Conservation (phyloP, 78 protist genomes). For the Parvularia atlantis region DNA sequence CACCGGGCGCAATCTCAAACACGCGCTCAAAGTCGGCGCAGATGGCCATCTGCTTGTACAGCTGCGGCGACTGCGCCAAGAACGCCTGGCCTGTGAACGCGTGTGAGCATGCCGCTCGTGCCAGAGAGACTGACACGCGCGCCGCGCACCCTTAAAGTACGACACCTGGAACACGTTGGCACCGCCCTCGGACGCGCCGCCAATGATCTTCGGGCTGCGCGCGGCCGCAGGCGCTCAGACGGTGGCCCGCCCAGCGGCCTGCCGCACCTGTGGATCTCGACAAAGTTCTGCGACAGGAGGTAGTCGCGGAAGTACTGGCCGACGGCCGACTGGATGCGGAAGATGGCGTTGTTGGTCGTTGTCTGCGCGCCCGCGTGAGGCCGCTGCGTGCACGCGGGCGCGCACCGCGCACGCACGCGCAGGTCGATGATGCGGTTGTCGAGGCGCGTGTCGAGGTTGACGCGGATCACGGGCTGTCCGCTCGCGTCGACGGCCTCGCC, state of each 20-base stretch:
- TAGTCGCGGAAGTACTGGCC: constrained; percentile 34
- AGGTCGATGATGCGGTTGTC: constrained; percentile 83
- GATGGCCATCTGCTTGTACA: constrained; percentile 98
- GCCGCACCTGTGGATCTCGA: constrained; percentile 94
- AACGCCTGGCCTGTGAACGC: constrained; percentile 31
- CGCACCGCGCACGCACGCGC: constrained; percentile 49
- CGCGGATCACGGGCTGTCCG: constrained; percentile 24
- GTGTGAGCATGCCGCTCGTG: no score
- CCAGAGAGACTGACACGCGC: not conserved
- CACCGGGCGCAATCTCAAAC: constrained; percentile 93
- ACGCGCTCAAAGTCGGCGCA: constrained; percentile 87
- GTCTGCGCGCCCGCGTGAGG: constrained; percentile 22
- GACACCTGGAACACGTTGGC: constrained; percentile 85
- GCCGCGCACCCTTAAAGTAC: constrained; percentile 63
- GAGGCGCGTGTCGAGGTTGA: constrained; percentile 60
- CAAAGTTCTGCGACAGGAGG: constrained; percentile 49
- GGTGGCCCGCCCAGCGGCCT: no score
- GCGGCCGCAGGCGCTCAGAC: no score
- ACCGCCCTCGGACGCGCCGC: constrained; percentile 91
- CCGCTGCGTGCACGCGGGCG: no score
- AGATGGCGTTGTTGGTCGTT: constrained; percentile 85
- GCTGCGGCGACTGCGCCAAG: constrained; percentile 97
- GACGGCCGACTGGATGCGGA: constrained; percentile 54
- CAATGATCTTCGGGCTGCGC: constrained; percentile 96
- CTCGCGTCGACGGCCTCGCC: constrained; percentile 12